These are phyloP conservation scores for Nigrospora oryzae DNA, from an alignment of 2,329 filamentous ascomycete genomes.

Conservation along the genomic window DNA sequence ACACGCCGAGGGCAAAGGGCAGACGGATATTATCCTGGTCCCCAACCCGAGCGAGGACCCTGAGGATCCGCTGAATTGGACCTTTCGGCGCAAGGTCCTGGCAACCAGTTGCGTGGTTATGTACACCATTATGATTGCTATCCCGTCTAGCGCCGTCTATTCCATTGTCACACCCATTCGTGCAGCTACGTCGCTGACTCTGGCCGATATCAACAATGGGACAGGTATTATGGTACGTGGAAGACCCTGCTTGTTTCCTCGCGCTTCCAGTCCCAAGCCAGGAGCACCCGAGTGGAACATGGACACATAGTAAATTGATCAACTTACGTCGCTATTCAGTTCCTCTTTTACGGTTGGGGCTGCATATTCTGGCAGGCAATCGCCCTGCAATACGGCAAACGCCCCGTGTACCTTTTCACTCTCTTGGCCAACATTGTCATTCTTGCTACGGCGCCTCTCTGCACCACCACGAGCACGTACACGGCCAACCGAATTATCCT, in stretches of 20 bases:
- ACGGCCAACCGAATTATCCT: constrained; percentile 18
- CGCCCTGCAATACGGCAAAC: constrained; percentile 21
- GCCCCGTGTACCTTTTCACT: constrained; percentile 19
- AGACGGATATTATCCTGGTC: constrained; percentile 30
- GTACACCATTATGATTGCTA: constrained; percentile 12
- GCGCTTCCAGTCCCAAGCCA: too few relatives aligned
- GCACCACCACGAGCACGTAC: constrained; percentile 15
- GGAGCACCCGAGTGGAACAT: too few relatives aligned
- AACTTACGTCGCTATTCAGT: constrained; percentile 6
- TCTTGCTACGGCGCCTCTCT: constrained; percentile 16
- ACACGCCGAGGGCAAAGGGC: constrained; percentile 6
- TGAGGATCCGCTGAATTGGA: constrained; percentile 30
- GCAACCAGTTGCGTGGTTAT: constrained; percentile 15
- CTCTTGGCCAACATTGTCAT: constrained; percentile 13
- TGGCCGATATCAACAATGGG: constrained; percentile 27
- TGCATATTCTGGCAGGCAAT: constrained; percentile 23
- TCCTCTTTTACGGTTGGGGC: constrained; percentile 24
- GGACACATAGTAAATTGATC: too few relatives aligned
- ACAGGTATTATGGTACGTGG: constrained; percentile 24
- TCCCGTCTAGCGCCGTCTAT: constrained; percentile 25
- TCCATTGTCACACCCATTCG: constrained; percentile 27
- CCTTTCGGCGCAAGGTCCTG: constrained; percentile 19
- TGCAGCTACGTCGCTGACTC: constrained; percentile 19
- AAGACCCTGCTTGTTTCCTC: neutral
- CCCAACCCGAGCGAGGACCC: constrained; percentile 23